Evolutionary conservation across 331 rosid genomes (phyloP), one percentile per base, ranked within the genome.

Genomic region (Quercus lobata): DNA sequence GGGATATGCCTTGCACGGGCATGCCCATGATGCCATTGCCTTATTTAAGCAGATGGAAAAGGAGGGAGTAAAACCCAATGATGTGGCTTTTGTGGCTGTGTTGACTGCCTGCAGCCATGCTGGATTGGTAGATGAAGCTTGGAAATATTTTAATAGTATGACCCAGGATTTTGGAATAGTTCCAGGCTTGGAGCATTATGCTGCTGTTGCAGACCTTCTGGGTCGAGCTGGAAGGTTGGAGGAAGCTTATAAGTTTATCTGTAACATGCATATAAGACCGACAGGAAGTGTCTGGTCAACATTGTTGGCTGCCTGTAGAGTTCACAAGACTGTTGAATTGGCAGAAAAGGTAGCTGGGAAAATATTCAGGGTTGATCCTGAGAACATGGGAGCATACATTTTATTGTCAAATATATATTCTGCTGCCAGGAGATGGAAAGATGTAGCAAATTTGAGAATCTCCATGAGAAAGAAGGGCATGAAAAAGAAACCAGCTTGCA

Each of bases 1-100:
- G 98, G 98, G 97, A 76, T 94, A 87, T 84, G 97, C 97, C 46
- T 76, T 92, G 71, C 96, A 92, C 7, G 98, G 98, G 29, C 87
- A 88, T 80, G 97, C 92, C 69, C 83, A 75, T 71, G 94, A 91
- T 77, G 96, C 98, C 34, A 90, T 92, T 81, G 78, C 78, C 46
- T 84, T 92, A 74, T 94, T 91, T 78, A 88, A 91, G 76, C 81
- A 73, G 80, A 94, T 94, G 98, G 77, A 87, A 80, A 68, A n/a
- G 63, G 88, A 83, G 83, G 94, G 89, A 73, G 85, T 90, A 52
- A 75, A 86, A 71, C 97, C 97, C 6, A 85, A 83, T 62, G 80
- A 86, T 57, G 97, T 91, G 70, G 79, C 92, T 4, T 91, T 90
- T 83, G 79, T 94, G 84, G 97, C 93, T 80, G 90, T 92, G 78